Evolutionary conservation across 2,329 filamentous ascomycete genomes (phyloP).

Genomic region (Trichoderma koningiopsis): DNA sequence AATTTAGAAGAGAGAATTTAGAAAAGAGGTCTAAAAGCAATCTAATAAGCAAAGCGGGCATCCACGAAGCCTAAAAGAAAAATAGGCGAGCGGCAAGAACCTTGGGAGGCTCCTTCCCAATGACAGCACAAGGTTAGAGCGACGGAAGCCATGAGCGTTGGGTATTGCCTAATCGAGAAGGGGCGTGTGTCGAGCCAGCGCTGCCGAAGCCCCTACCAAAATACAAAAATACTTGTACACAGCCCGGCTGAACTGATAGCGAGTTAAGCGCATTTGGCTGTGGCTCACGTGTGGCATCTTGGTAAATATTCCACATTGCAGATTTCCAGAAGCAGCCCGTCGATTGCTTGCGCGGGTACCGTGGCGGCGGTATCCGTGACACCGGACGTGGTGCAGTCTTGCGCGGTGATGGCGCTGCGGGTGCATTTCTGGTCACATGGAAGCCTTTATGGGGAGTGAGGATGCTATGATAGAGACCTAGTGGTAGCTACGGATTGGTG

Average conservation of each 20-base stretch:
- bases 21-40: too few species aligned
- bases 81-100: neutral
- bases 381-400: neutral
- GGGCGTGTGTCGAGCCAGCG: neutral
- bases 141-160: neutral
- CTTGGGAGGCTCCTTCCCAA: neutral
- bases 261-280: too few species aligned
- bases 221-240: too few species aligned
- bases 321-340: neutral
- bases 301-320: neutral
- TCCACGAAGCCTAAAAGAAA: neutral
- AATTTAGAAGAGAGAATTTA: neutral
- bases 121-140: neutral
- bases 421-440: neutral
- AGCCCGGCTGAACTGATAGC: too few species aligned
- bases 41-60: neutral
- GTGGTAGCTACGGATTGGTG: too few species aligned
- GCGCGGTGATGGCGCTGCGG: neutral
- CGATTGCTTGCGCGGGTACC: neutral
- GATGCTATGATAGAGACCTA: too few species aligned
- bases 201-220: neutral
- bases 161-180: conserved; percentile 8
- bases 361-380: neutral
- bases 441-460: neutral
- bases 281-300: too few species aligned